phyloP scores from a whole-genome alignment of 805 yeast genomes.

The Saturnispora sanitii region DNA sequence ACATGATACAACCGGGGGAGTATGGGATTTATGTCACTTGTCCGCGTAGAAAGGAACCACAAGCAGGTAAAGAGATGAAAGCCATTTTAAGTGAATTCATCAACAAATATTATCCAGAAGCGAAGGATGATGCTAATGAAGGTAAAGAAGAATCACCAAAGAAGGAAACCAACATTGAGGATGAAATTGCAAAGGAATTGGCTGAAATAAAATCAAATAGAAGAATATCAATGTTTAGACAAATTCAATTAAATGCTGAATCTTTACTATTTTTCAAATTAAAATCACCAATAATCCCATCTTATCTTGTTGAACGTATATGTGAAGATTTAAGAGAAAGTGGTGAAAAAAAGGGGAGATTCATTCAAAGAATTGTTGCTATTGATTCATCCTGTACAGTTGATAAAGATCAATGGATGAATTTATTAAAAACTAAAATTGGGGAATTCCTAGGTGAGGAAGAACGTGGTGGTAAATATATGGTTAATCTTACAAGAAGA shows the following conservation, averaged over 20 bases:
- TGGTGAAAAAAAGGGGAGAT: constrained; percentile 51
- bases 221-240: constrained; percentile 17
- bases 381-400: constrained; percentile 68
- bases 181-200: constrained; percentile 62
- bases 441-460: constrained; percentile 14
- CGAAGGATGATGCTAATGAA: constrained; percentile 16
- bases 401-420: constrained; percentile 52
- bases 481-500: constrained; percentile 71
- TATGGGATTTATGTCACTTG: constrained; percentile 88
- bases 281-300: constrained; percentile 72
- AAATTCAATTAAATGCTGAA: constrained; percentile 63
- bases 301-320: constrained; percentile 49
- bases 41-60: constrained; percentile 66
- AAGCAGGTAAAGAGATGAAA: constrained; percentile 66
- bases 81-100: constrained; percentile 46
- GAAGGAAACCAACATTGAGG: constrained; percentile 51
- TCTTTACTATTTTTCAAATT: constrained; percentile 81
- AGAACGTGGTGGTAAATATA: constrained; percentile 34
- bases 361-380: constrained; percentile 74
- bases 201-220: constrained; percentile 40
- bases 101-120: constrained; percentile 34
- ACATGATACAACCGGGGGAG: constrained; percentile 70
- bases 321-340: constrained; percentile 50
- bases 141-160: constrained; percentile 12
- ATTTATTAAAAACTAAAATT: constrained; percentile 29